These are phyloP conservation scores for Hymenoscyphus repandus DNA, from an alignment of 2,329 filamentous ascomycete species.

Conservation along the genomic window DNA sequence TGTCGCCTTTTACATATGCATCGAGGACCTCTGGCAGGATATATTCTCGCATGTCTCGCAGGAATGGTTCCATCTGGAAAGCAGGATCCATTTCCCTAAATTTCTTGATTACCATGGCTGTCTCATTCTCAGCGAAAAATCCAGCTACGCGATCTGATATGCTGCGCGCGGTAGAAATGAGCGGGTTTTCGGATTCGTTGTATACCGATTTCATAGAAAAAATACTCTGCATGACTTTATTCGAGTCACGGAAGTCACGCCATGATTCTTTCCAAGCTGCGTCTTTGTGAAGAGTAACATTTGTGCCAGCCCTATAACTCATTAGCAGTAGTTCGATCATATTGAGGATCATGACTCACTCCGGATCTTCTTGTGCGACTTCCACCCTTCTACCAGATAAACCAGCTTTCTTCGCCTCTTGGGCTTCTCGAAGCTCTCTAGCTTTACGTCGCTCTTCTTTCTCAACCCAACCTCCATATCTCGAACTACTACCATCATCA, in stretches of 20 bases:
- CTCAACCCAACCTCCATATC: slow-evolving; percentile 95
- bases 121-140: slow-evolving; percentile 98
- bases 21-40: slow-evolving; percentile 96
- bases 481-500: slow-evolving; percentile 91
- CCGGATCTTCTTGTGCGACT: slow-evolving; percentile 73
- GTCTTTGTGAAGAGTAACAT: slow-evolving; percentile 93
- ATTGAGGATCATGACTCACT: slow-evolving; percentile 55
- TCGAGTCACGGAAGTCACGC: slow-evolving; percentile 89
- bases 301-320: slow-evolving; percentile 77
- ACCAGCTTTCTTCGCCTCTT: slow-evolving; percentile 41
- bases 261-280: slow-evolving; percentile 98
- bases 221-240: slow-evolving; percentile 79
- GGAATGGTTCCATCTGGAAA: slow-evolving; percentile 92
- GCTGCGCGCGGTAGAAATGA: slow-evolving; percentile 82
- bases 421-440: slow-evolving; percentile 68
- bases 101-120: slow-evolving; percentile 94
- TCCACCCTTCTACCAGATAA: slow-evolving; percentile 43
- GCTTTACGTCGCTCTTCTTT: slow-evolving; percentile 86
- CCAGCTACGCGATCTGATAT: slow-evolving; percentile 90
- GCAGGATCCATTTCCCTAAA: slow-evolving; percentile 92
- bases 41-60: slow-evolving; percentile 94
- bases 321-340: slow-evolving; percentile 19
- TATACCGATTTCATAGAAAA: slow-evolving; percentile 84
- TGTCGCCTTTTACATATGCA: slow-evolving; percentile 95
- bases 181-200: slow-evolving; percentile 94